Base-by-base conservation (phyloP, 2,329 filamentous ascomycete genomes). In the Hypoxylon sp. region DNA sequence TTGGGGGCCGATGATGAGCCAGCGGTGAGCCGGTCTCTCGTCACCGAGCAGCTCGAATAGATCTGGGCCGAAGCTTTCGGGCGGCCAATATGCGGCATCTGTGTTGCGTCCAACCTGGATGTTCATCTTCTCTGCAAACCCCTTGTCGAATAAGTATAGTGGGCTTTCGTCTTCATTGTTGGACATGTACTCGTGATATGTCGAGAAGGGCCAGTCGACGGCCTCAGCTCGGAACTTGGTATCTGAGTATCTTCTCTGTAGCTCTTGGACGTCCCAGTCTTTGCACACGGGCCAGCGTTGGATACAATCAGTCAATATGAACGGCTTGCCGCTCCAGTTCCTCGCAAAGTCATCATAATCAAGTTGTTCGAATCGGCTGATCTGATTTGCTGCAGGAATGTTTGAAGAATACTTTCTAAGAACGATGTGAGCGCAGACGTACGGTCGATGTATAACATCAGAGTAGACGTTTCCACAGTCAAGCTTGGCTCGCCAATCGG, bases 1-100 rank as follows among this genome's bases (percentile, higher is more conserved):
- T 62, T 88, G 86, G 0, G 94, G 92, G 0, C 94, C 93, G 63
- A 97, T 83, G 69, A 98, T 97, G 60, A 98, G 81, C 95, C 94
- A 98, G 58, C 92, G 87, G 69, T 92, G 88, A 61, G 96, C 92
- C 2, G 94, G 94, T 49, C 94, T 84, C 71, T 96, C 86, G 11
- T 82, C 72, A 8, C 88, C 90, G 0, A 98, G 81, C 6, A 95
- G 84, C 42, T 87, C 85, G 70, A 98, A 97, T 15, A 96, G 79
- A 71, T 98, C 94, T 47, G 89, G 84, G 0, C 91, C 92, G 72
- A 98, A 97, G 72, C 91, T 96, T 13, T 85, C 79, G 0, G 94
- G 93, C 11, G 86, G 85, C 86, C 88, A 92, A 75, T 97, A 98
- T 6, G 87, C 77, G 3, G 77, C 74, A 4, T 73, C 75, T 7